A percentile compares a stretch with the other conserved stretches of the same genome.
phyloP scores from a whole-genome alignment of 2,329 filamentous ascomycete species.

The Penicillium sclerotiorum region DNA sequence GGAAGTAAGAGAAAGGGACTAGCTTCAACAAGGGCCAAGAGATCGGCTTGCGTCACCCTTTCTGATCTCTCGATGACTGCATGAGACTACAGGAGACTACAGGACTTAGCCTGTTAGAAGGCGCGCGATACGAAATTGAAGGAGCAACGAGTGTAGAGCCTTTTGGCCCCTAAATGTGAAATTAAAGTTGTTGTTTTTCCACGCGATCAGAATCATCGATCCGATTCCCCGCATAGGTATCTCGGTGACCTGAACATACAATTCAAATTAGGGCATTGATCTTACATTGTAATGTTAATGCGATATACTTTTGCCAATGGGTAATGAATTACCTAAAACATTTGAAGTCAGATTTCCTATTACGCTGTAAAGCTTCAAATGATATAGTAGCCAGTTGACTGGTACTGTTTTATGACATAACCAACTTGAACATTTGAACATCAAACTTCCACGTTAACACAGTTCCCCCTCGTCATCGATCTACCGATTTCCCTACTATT shows the following conservation, averaged over 20 bases:
- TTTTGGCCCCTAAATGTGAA: slow-evolving; percentile 6
- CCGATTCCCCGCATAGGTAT: slow-evolving; percentile 14
- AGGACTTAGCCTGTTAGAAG: neutral
- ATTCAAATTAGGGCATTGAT: neutral
- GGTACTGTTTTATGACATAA: no score
- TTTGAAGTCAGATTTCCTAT: no score
- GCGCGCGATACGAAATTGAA: slow-evolving; percentile 16
- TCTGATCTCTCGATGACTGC: no score
- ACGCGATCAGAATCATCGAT: slow-evolving; percentile 17
- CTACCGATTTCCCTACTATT: no score
- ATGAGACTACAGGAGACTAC: neutral
- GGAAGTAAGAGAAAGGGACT: neutral
- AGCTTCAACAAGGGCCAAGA: slow-evolving; percentile 11
- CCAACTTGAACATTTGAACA: no score
- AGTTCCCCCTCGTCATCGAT: no score
- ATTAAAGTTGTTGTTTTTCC: slow-evolving; percentile 23
- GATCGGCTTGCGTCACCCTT: slow-evolving; percentile 27
- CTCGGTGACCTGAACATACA: neutral
- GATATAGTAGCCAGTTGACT: no score
- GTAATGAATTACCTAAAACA: no score
- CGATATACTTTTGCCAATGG: no score
- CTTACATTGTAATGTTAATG: no score
- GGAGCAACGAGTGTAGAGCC: slow-evolving; percentile 2
- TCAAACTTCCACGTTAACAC: no score
- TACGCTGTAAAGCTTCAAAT: no score